Evolutionary conservation across 108 stramenopile genomes (phyloP), one percentile per base, ranked within the genome.

Genomic region (Nannochloropsis gaditana): DNA sequence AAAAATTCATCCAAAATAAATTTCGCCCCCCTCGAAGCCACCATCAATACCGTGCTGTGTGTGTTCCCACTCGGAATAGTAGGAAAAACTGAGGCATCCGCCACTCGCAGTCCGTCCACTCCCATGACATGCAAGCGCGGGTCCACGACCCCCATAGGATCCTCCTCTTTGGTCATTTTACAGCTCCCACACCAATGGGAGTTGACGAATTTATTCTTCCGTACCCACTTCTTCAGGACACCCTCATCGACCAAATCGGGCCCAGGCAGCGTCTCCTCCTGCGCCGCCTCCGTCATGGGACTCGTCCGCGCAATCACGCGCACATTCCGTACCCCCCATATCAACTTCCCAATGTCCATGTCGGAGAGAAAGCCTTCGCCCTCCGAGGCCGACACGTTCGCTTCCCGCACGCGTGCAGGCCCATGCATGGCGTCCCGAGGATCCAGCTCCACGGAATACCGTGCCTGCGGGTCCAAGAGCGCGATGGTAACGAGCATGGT

Each of bases 21-120:
- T 10, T 85, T 86, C 42, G 89, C 89, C 11, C 83, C 88, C 43
- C 86, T 43, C 45, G 86, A 9, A 10, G 89, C 89, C 43, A 90
- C 44, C 9, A 90, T 50, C 9, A 89, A 43, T 9, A 90, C 89
- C 43, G 89, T 90, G 9, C 86, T 79, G 45, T 90, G 89, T n/a
- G 89, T 88, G 83, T 90, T 90, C 4, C 89, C 89, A 44, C 89
- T 90, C 50, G 89, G 89, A 44, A 90, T 90, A 41, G 21, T 45
- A 3, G 89, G 89, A 44, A 90, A 86, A 17, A 84, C 89, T 43
- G 86, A 87, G 43, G 89, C 88, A 43, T 90, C 89, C 11, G 86
- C 88, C 2, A 90, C 89, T 45, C 83, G 41, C 9, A 90, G 82
- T 15, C 79, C 41, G 2, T 42, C 19, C 41, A 87, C 86, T 11